Evolutionary conservation across 202 grass and related monocot genomes (phyloP).

Genomic region (Thinopyrum obtusiflorum): DNA sequence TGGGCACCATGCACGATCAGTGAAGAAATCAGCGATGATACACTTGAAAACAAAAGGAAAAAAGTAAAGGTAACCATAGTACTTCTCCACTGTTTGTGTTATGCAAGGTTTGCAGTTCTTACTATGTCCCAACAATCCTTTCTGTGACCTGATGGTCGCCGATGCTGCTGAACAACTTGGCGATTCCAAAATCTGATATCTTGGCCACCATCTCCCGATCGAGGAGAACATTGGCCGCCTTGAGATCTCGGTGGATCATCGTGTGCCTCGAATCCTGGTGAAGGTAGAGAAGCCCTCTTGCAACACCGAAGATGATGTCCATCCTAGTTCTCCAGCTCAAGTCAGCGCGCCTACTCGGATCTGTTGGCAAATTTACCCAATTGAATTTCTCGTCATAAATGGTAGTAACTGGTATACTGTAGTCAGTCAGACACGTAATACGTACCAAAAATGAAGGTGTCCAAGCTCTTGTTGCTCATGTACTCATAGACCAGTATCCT

Average conservation of each 20-base stretch:
- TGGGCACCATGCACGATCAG: not conserved
- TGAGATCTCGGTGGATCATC: constrained; percentile 74
- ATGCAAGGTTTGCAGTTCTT: constrained; percentile 29
- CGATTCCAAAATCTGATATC: constrained; percentile 75
- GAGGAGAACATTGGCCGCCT: constrained; percentile 70
- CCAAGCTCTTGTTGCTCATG: constrained; percentile 55
- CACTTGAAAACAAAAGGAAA: not conserved
- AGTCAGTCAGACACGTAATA: too few species aligned
- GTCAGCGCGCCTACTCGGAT: not conserved
- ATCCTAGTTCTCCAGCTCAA: constrained; percentile 46
- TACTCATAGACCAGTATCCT: constrained; percentile 53
- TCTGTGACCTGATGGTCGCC: constrained; percentile 26
- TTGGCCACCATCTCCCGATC: constrained; percentile 63
- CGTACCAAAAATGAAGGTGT: constrained; percentile 41
- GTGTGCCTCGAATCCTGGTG: constrained; percentile 73
- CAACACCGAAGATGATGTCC: constrained; percentile 52
- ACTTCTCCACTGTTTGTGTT: not conserved
- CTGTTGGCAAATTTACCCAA: constrained; percentile 15
- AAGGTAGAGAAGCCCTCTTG: constrained; percentile 67
- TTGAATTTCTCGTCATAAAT: not conserved
- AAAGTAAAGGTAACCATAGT: too few species aligned
- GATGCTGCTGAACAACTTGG: constrained; percentile 31
- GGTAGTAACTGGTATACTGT: not conserved
- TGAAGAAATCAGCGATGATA: not conserved
- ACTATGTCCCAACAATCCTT: constrained; percentile 60